Conservation (phyloP, 768 basidiomycete genomes). For the Boletellus sp. region DNA sequence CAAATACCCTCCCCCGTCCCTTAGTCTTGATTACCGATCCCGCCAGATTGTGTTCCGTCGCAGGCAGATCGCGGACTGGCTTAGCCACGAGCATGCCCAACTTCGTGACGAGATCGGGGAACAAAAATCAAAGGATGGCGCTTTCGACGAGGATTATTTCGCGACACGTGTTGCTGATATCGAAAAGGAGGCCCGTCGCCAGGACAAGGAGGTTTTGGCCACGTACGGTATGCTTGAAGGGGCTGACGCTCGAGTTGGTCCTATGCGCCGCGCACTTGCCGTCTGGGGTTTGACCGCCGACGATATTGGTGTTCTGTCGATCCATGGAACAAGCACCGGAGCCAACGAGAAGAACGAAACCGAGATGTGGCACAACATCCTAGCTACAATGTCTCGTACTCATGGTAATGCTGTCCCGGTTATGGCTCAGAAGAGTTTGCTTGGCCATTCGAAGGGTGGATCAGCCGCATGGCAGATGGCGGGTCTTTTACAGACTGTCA, state of each 20-base stretch:
- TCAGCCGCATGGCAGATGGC: conserved; percentile 98
- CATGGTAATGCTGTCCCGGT: conserved; percentile 96
- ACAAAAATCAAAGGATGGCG: conserved; percentile 50
- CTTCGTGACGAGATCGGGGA: conserved; percentile 74
- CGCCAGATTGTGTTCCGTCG: conserved; percentile 96
- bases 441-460: conserved; percentile 97
- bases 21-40: conserved; percentile 83
- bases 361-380: conserved; percentile 92
- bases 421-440: conserved; percentile 95
- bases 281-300: conserved; percentile 95
- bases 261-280: conserved; percentile 91
- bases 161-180: conserved; percentile 75
- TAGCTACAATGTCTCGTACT: conserved; percentile 83
- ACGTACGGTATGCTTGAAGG: conserved; percentile 97
- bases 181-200: conserved; percentile 84
- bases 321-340: conserved; percentile 84
- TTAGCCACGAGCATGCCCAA: conserved; percentile 81
- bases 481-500: conserved; percentile 83
- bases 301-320: conserved; percentile 86
- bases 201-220: conserved; percentile 90
- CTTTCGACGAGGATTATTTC: conserved; percentile 64
- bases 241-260: conserved; percentile 77
- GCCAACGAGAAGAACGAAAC: conserved; percentile 98
- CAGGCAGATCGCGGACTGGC: conserved; percentile 92
- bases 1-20: conserved; percentile 72